phyloP scores from a whole-genome alignment of 2,329 filamentous ascomycete genomes.

The Raffaelea albimanens region DNA sequence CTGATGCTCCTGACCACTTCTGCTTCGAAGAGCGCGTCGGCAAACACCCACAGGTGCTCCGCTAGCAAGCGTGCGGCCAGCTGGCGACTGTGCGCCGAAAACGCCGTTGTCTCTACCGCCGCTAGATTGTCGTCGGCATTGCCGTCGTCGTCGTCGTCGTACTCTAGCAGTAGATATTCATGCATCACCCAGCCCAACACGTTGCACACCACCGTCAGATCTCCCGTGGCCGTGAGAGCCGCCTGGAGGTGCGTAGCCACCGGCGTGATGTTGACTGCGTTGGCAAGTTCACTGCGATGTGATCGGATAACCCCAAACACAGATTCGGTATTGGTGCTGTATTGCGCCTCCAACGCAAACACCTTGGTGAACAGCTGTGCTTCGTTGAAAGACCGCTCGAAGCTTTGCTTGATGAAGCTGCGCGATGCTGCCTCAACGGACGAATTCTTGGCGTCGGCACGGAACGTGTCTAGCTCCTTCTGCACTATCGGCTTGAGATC shows the following conservation, averaged over 20 bases:
- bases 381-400: slow-evolving; percentile 48
- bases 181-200: slow-evolving; percentile 48
- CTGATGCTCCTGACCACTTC: slow-evolving; percentile 47
- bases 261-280: slow-evolving; percentile 43
- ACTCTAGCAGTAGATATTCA: slow-evolving; percentile 46
- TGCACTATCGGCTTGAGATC: slow-evolving; percentile 43
- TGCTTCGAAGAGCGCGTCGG: slow-evolving; percentile 43
- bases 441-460: slow-evolving; percentile 37
- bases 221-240: slow-evolving; percentile 34
- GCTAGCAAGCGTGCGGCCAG: slow-evolving; percentile 45
- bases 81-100: slow-evolving; percentile 43
- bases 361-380: slow-evolving; percentile 42
- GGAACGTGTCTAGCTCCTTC: slow-evolving; percentile 44
- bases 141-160: slow-evolving; percentile 40
- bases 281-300: slow-evolving; percentile 40
- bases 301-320: slow-evolving; percentile 40
- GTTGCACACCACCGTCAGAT: slow-evolving; percentile 42
- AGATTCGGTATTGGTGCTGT: slow-evolving; percentile 38
- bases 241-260: slow-evolving; percentile 40
- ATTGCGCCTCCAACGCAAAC: slow-evolving; percentile 46
- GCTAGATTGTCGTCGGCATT: neutral
- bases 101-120: slow-evolving; percentile 26
- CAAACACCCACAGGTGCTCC: slow-evolving; percentile 48
- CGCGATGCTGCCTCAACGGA: slow-evolving; percentile 45
- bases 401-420: slow-evolving; percentile 50